Base-by-base conservation (phyloP, 1,284 basidiomycete species). In the Megacollybia platyphylla region DNA sequence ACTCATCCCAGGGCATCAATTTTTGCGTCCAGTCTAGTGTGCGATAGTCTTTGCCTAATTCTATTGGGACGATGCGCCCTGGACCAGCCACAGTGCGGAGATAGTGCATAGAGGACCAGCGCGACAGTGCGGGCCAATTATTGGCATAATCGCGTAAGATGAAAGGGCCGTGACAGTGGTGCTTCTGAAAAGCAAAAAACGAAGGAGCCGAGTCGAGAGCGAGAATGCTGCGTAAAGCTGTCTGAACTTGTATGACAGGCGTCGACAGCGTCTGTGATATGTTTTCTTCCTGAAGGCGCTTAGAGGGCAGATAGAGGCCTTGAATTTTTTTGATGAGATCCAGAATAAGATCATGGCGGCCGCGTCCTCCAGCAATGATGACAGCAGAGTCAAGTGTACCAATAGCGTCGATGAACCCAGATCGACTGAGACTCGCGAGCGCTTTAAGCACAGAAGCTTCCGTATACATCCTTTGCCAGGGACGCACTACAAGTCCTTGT, bases 31-130 rank as follows among this genome's bases (percentile, higher is more conserved):
- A 98, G 38, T 77, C 74, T 15, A 76, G 72, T 9, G 71, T 67
- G 28, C 87, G 76, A 58, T 98, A 98, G 54, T 91, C 84, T 37
- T 63, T 59, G 3, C 94, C 94, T 20, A 94, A 65, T 60, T 98
- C 94, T 7, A 97, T 79, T 4, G 94, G 94, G 1, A 97, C 86
- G 6, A 89, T 61, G 10, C 94, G 73, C 3, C 85, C 90, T 27
- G 73, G 75, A 7, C 92, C 92, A 2, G 77, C 76, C 2, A 73
- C 60, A 4, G 64, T 60, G 17, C 70, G 68, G 1, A 97, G 69
- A 56, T 96, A 94, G 0, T 63, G 56, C 7, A 68, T 58, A 24
- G 73, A 77, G n/a, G 57, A 47, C 92, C 91, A 94, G 43, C 78
- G 70, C 9, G 63, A 63, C 45, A 87, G 58, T 2, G 87, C 87